Percentiles rank a stretch among this genome's conserved stretches.
These are phyloP conservation scores for Claviceps maximensis DNA, from an alignment of 2,329 filamentous ascomycete species.

Conservation along the genomic window DNA sequence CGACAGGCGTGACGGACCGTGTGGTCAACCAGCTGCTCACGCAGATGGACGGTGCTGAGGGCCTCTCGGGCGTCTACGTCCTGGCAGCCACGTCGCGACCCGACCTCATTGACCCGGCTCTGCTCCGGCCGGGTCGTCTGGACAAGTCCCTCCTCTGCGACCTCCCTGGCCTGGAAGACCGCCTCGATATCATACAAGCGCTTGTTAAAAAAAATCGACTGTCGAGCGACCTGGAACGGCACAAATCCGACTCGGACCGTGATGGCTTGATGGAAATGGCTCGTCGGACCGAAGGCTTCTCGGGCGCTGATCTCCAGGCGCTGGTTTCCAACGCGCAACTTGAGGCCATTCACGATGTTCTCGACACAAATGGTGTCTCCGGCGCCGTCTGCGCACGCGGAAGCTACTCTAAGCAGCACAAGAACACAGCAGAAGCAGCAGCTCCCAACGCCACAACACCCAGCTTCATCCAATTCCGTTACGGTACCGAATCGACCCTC, in stretches of 20 bases:
- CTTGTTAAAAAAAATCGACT: conserved; percentile 73
- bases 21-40: conserved; percentile 97
- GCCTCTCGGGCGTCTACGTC: conserved; percentile 87
- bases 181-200: conserved; percentile 76
- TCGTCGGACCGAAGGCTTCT: conserved; percentile 71
- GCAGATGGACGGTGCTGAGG: conserved; percentile 97
- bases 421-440: conserved; percentile 6
- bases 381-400: conserved; percentile 13
- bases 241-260: conserved; percentile 26
- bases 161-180: conserved; percentile 66
- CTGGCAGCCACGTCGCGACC: conserved; percentile 87
- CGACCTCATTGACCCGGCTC: conserved; percentile 87
- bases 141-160: conserved; percentile 91
- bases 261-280: conserved; percentile 61
- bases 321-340: conserved; percentile 93
- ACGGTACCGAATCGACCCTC: conserved; percentile 45
- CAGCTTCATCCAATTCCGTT: conserved; percentile 73
- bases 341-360: conserved; percentile 88
- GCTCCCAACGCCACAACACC: conserved; percentile 30
- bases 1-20: conserved; percentile 93
- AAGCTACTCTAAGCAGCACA: conserved; percentile 16
- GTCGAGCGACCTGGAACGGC: conserved; percentile 40
- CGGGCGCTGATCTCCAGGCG: conserved; percentile 87
- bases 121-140: conserved; percentile 79
- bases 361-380: conserved; percentile 39